A percentile compares a stretch with the other conserved stretches of the same genome.
Conservation (phyloP, 495 filamentous ascomycete genomes). For the Monascus purpureus region DNA sequence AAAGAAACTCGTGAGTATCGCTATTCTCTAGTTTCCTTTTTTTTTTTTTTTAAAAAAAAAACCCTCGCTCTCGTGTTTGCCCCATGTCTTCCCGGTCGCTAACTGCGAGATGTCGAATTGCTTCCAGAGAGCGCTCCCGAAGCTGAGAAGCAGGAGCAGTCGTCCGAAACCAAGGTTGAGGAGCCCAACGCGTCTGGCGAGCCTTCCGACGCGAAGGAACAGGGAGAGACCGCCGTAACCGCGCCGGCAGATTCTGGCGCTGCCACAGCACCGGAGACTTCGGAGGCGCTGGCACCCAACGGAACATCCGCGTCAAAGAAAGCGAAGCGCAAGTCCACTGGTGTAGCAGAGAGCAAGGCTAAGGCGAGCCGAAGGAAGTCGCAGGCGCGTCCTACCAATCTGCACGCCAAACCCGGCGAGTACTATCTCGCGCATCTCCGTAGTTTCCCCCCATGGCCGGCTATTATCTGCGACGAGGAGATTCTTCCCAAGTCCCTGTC, state of each 20-base stretch:
- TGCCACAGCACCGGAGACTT: slow-evolving; percentile 11
- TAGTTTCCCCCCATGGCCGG: slow-evolving; percentile 82
- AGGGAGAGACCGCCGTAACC: slow-evolving; percentile 2
- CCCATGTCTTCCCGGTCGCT: slow-evolving; percentile 6
- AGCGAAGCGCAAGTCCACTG: slow-evolving; percentile 52
- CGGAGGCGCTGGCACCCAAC: slow-evolving; percentile 13
- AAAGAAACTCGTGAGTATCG: slow-evolving; percentile 20
- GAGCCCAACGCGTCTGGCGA: slow-evolving; percentile 14
- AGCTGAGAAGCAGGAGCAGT: slow-evolving; percentile 18
- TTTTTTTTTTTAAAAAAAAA: not conserved
- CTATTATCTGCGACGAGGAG: slow-evolving; percentile 79
- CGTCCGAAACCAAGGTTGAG: slow-evolving; percentile 14
- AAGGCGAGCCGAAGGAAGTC: slow-evolving; percentile 80
- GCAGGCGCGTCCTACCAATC: slow-evolving; percentile 50
- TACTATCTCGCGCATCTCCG: slow-evolving; percentile 78
- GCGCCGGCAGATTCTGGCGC: slow-evolving; percentile 8
- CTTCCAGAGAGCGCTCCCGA: slow-evolving; percentile 11
- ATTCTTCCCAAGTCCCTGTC: slow-evolving; percentile 69
- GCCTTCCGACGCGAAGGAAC: slow-evolving; percentile 15
- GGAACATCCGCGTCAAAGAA: slow-evolving; percentile 35
- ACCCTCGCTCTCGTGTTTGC: not conserved
- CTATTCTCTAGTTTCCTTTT: not conserved
- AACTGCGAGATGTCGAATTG: slow-evolving; percentile 5
- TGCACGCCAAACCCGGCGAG: slow-evolving; percentile 72
- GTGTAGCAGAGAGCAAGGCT: slow-evolving; percentile 48